phyloP scores from a whole-genome alignment of 352 stramenopile species.

The Globisporangium heterothallicum region DNA sequence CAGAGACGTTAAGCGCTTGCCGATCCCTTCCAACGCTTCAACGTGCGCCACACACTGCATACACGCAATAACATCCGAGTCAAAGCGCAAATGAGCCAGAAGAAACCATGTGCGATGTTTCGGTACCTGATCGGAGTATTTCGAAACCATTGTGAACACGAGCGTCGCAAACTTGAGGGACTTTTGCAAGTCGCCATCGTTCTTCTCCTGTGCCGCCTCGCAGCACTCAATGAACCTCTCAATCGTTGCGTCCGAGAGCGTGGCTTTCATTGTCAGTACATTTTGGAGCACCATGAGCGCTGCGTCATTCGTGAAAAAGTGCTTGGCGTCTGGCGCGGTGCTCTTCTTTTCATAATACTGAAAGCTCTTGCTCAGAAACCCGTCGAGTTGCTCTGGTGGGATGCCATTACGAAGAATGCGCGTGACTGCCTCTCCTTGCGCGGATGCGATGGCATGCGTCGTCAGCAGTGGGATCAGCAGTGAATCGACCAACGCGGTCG shows the following conservation, averaged over 20 bases:
- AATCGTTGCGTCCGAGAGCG: slow-evolving; percentile 35
- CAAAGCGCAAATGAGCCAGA: neutral
- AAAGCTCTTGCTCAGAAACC: slow-evolving; percentile 31
- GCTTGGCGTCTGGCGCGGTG: slow-evolving; percentile 7
- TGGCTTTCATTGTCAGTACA: slow-evolving; percentile 53
- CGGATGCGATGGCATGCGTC: slow-evolving; percentile 23
- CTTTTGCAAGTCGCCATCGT: slow-evolving; percentile 22
- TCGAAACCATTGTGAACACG: slow-evolving; percentile 61
- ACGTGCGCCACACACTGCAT: slow-evolving; percentile 30
- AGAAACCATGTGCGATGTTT: neutral
- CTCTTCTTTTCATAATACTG: slow-evolving; percentile 7
- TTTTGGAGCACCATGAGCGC: slow-evolving; percentile 73
- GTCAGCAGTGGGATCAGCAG: slow-evolving; percentile 51
- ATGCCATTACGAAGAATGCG: slow-evolving; percentile 55
- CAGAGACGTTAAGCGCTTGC: slow-evolving; percentile 37
- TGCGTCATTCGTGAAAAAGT: slow-evolving; percentile 58
- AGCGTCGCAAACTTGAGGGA: slow-evolving; percentile 61
- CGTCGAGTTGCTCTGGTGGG: slow-evolving; percentile 40
- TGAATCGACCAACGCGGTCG: slow-evolving; percentile 34
- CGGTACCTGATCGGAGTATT: slow-evolving; percentile 38
- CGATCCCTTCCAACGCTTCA: slow-evolving; percentile 41
- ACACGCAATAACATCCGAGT: neutral
- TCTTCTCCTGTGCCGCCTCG: slow-evolving; percentile 33
- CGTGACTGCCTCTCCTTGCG: slow-evolving; percentile 66
- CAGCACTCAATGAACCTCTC: slow-evolving; percentile 41